Conservation (phyloP, 2,329 filamentous ascomycete genomes). For the Fusarium napiforme region DNA sequence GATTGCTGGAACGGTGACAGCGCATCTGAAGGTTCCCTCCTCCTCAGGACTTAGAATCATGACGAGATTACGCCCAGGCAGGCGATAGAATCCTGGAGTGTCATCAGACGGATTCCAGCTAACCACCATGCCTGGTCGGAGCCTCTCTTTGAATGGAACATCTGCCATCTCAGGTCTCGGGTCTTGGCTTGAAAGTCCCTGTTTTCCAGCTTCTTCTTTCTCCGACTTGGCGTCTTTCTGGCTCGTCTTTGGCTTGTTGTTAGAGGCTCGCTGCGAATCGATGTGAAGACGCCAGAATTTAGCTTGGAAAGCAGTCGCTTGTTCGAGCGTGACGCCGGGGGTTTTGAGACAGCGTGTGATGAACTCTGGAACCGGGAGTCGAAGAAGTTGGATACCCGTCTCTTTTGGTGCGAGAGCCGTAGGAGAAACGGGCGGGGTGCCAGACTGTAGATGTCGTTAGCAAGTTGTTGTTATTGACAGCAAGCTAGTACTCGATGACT, state of each 20-base stretch:
- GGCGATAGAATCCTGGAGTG: constrained; percentile 19
- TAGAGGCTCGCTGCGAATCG: constrained; percentile 47
- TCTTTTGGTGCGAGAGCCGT: constrained; percentile 53
- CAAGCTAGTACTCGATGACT: constrained; percentile 27
- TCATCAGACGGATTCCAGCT: constrained; percentile 43
- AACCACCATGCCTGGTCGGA: constrained; percentile 56
- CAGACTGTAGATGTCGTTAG: constrained; percentile 48
- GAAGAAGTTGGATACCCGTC: constrained; percentile 55
- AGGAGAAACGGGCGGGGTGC: constrained; percentile 49
- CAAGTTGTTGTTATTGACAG: neutral
- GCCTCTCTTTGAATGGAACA: constrained; percentile 53
- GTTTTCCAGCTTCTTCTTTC: neutral
- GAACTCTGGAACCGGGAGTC: constrained; percentile 54
- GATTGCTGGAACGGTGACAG: constrained; percentile 49
- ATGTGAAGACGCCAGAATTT: constrained; percentile 58
- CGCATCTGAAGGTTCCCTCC: constrained; percentile 50
- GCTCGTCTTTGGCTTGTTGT: neutral
- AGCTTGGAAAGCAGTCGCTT: constrained; percentile 54
- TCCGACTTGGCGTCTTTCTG: neutral
- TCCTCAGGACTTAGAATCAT: constrained; percentile 49
- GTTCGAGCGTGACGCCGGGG: constrained; percentile 48
- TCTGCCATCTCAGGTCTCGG: constrained; percentile 33
- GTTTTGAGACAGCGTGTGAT: constrained; percentile 54
- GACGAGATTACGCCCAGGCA: constrained; percentile 43
- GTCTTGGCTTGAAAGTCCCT: constrained; percentile 46